These are phyloP conservation scores for Delitschia confertaspora DNA, from an alignment of 495 filamentous ascomycete genomes.

Conservation along the genomic window DNA sequence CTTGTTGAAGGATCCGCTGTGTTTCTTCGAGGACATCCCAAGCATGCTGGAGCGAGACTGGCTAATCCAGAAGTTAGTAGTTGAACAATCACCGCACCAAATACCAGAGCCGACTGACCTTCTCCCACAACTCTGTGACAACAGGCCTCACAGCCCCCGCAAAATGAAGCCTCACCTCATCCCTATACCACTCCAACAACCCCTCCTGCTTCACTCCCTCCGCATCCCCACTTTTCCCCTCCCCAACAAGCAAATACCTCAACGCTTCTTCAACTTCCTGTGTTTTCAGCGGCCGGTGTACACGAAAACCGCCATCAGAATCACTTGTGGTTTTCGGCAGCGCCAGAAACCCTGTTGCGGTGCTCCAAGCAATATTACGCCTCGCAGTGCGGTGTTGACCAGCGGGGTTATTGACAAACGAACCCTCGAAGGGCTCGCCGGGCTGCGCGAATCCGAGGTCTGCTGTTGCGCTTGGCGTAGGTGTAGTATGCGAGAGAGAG, in stretches of 20 bases:
- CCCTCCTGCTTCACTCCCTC: conserved; percentile 12
- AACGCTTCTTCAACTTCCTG: conserved; percentile 20
- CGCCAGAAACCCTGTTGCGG: conserved; percentile 31
- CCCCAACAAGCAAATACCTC: conserved; percentile 21
- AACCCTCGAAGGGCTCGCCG: conserved; percentile 31
- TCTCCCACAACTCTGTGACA: conserved; percentile 17
- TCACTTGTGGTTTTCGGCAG: conserved; percentile 5
- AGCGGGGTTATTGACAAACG: conserved; percentile 7
- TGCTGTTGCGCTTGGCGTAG: conserved; percentile 35
- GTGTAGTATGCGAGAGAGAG: conserved; percentile 30
- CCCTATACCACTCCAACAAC: conserved; percentile 26
- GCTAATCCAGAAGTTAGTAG: conserved; percentile 11
- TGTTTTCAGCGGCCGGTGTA: conserved; percentile 1
- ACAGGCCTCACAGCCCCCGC: conserved; percentile 7
- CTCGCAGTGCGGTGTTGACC: conserved; percentile 22
- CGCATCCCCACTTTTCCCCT: conserved; percentile 14
- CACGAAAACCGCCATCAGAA: not conserved
- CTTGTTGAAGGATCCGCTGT: conserved; percentile 17
- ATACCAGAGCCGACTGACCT: conserved; percentile 10
- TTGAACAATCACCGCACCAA: not conserved
- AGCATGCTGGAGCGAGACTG: conserved; percentile 12
- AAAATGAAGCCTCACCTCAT: conserved; percentile 24
- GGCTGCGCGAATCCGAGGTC: conserved; percentile 31
- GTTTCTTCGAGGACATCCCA: conserved; percentile 19
- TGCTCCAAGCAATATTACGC: conserved; percentile 34